These are phyloP conservation scores for Clonostachys chloroleuca DNA, from an alignment of 2,329 filamentous ascomycete genomes.

Conservation along the genomic window DNA sequence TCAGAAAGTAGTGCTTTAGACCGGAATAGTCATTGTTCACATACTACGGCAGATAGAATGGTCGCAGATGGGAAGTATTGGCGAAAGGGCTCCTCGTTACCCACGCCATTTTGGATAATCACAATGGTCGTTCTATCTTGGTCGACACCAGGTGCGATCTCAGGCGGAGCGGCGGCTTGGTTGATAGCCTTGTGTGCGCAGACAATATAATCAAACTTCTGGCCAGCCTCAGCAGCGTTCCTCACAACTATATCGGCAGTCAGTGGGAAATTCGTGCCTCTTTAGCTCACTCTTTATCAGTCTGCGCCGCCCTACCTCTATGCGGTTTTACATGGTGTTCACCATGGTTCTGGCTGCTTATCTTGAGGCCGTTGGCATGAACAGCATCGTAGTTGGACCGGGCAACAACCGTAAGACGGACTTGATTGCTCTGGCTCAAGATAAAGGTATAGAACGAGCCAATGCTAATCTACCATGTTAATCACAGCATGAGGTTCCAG, in stretches of 20 bases:
- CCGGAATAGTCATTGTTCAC: slow-evolving; percentile 5
- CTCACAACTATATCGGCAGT: slow-evolving; percentile 25
- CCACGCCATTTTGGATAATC: slow-evolving; percentile 67
- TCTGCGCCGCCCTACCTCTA: slow-evolving; percentile 18
- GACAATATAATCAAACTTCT: slow-evolving; percentile 55
- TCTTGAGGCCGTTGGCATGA: slow-evolving; percentile 52
- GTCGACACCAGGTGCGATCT: slow-evolving; percentile 55
- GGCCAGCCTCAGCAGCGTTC: slow-evolving; percentile 38
- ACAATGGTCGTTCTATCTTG: slow-evolving; percentile 50
- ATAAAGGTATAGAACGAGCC: slow-evolving; percentile 48
- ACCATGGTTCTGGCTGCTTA: slow-evolving; percentile 64
- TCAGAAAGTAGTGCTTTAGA: background rate
- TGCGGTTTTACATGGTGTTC: slow-evolving; percentile 45
- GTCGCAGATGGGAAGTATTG: slow-evolving; percentile 54
- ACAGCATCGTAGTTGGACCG: slow-evolving; percentile 70
- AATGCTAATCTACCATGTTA: slow-evolving; percentile 33
- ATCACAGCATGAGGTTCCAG: background rate
- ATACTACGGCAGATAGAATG: slow-evolving; percentile 52
- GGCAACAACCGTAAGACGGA: slow-evolving; percentile 65
- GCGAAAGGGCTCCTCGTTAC: slow-evolving; percentile 62
- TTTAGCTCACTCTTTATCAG: too few species aligned
- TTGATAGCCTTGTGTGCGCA: slow-evolving; percentile 69
- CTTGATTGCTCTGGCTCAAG: slow-evolving; percentile 39
- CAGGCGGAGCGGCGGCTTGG: slow-evolving; percentile 56
- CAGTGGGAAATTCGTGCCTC: background rate